Evolutionary conservation across 2,329 filamentous ascomycete genomes (phyloP).

Genomic region (Fusarium lyarnte): DNA sequence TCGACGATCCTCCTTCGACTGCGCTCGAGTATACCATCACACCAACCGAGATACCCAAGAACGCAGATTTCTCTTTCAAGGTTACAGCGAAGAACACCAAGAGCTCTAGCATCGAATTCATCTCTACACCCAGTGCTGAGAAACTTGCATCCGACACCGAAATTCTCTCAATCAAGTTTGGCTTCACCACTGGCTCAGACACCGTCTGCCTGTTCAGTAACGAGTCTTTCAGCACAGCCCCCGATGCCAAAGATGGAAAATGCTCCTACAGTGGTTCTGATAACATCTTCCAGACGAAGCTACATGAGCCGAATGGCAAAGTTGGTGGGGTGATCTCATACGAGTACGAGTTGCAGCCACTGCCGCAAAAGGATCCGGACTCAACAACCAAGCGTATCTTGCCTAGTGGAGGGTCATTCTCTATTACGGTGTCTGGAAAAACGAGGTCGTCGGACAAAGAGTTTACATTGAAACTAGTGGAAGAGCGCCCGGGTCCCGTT

Average conservation of each 20-base stretch:
- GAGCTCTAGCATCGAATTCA: background rate
- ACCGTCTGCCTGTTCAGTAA: background rate
- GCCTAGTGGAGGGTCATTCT: background rate
- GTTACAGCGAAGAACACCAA: background rate
- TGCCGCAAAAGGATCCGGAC: background rate
- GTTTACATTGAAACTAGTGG: background rate
- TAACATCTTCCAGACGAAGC: background rate
- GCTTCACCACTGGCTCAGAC: background rate
- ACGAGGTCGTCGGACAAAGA: background rate
- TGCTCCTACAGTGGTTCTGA: background rate
- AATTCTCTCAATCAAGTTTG: background rate
- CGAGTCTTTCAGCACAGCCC: background rate
- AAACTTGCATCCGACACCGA: background rate
- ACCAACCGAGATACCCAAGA: background rate
- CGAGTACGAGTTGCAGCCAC: background rate
- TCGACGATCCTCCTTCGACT: background rate
- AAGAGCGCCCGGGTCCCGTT: fast-evolving
- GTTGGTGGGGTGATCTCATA: background rate
- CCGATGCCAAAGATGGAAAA: background rate
- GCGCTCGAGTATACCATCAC: background rate
- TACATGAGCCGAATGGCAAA: background rate
- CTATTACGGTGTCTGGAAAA: background rate
- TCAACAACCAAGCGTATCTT: background rate
- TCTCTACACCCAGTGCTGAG: background rate
- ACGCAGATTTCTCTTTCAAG: background rate